Conservation (phyloP, 306 rosid species). For the Sicyos baderoa region DNA sequence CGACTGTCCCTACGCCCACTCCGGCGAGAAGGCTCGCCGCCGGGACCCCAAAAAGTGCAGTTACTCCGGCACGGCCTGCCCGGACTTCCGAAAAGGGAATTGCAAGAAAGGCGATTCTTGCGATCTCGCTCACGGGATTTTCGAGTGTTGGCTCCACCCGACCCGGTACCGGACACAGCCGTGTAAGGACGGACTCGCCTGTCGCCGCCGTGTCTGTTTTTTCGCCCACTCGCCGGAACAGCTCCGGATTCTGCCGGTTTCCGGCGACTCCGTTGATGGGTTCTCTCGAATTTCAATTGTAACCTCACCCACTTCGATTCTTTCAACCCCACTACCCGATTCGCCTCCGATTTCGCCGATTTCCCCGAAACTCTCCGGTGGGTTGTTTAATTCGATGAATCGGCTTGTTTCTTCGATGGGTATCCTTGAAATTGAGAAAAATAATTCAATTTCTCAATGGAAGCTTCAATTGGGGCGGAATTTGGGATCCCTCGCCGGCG, state of each 20-base stretch:
- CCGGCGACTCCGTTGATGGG: conserved; percentile 27
- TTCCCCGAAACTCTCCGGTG: conserved; percentile 20
- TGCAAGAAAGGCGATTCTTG: conserved; percentile 68
- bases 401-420: conserved; percentile 43
- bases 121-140: conserved; percentile 82
- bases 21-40: conserved; percentile 89
- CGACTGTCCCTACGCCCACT: conserved; percentile 82
- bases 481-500: neutral
- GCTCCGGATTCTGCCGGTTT: conserved; percentile 34
- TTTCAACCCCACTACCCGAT: conserved; percentile 36
- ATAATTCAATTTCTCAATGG: too few relatives aligned
- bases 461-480: neutral
- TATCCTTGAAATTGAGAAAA: conserved; percentile 28
- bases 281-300: conserved; percentile 21
- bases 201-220: conserved; percentile 75
- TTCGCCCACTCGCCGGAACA: conserved; percentile 82
- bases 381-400: conserved; percentile 21
- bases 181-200: conserved; percentile 63
- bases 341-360: conserved; percentile 39
- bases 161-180: conserved; percentile 79
- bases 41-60: conserved; percentile 61
- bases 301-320: conserved; percentile 59
- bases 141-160: conserved; percentile 96
- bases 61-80: conserved; percentile 64
- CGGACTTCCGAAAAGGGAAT: conserved; percentile 63